These are phyloP conservation scores for Colletotrichum zoysiae DNA, from an alignment of 2,329 filamentous ascomycete genomes.

Conservation along the genomic window DNA sequence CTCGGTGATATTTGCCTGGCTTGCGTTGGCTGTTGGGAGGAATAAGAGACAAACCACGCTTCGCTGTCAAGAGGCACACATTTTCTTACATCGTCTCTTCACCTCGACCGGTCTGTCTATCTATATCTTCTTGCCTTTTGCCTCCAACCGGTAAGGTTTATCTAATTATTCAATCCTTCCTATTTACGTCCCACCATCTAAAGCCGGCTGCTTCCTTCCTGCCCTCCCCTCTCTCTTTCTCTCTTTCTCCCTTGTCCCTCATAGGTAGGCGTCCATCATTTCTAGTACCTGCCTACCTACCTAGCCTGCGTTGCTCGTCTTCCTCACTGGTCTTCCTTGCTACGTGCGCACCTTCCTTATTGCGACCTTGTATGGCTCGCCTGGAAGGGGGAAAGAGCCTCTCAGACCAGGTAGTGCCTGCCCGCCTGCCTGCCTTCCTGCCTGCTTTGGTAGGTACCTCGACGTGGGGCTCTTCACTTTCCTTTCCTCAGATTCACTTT, in stretches of 20 bases:
- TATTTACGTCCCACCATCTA: background rate
- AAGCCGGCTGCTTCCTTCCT: background rate
- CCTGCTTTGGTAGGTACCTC: too few species aligned
- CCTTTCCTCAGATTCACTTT: background rate
- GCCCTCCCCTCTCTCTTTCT: background rate
- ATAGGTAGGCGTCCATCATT: background rate
- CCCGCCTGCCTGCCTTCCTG: too few species aligned
- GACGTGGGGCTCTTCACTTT: too few species aligned
- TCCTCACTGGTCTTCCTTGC: background rate
- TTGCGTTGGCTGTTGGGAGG: constrained; percentile 24
- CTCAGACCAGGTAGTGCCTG: constrained; percentile 2
- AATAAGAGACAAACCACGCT: constrained; percentile 23
- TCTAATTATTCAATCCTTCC: background rate
- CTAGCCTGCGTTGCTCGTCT: background rate
- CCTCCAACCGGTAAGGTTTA: background rate
- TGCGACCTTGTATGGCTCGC: background rate
- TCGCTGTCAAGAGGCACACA: constrained; percentile 5
- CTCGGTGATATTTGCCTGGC: constrained; percentile 9
- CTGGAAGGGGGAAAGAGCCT: background rate
- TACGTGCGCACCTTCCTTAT: constrained; percentile 5
- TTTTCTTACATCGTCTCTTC: background rate
- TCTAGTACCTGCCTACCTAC: background rate
- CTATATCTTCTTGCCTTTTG: background rate
- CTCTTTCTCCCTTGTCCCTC: background rate
- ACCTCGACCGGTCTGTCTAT: background rate